Percentiles rank a stretch among this genome's conserved stretches.
These are phyloP conservation scores for Agaricus subrufescens DNA, from an alignment of 768 basidiomycete genomes.

Conservation along the genomic window DNA sequence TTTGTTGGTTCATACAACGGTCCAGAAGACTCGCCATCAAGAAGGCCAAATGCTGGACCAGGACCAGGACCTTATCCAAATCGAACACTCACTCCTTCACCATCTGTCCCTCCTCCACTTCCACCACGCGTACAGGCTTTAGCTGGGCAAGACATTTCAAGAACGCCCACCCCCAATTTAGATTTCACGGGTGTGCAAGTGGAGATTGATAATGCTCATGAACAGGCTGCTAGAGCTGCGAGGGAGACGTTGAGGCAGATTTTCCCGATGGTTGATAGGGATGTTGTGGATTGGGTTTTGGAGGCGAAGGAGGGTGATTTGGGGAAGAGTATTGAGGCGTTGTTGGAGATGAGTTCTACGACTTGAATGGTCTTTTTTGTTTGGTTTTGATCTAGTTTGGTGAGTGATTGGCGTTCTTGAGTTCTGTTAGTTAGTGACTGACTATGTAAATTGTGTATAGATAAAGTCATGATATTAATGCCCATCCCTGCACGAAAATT, in stretches of 20 bases:
- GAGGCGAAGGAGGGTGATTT: slow-evolving; percentile 88
- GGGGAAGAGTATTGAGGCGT: slow-evolving; percentile 82
- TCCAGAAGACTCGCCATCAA: slow-evolving; percentile 50
- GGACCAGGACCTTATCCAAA: slow-evolving; percentile 35
- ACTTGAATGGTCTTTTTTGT: slow-evolving; percentile 16
- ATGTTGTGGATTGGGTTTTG: slow-evolving; percentile 84
- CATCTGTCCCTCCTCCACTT: slow-evolving; percentile 15
- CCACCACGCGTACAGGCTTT: slow-evolving; percentile 44
- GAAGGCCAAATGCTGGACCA: slow-evolving; percentile 13
- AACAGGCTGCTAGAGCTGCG: slow-evolving; percentile 66
- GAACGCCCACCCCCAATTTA: slow-evolving; percentile 65
- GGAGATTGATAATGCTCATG: slow-evolving; percentile 76
- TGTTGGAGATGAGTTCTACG: slow-evolving; percentile 69
- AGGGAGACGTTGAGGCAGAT: slow-evolving; percentile 80
- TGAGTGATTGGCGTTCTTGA: neutral
- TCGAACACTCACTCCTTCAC: slow-evolving; percentile 41
- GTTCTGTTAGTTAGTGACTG: too few relatives aligned
- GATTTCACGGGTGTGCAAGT: slow-evolving; percentile 68
- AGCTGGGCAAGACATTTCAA: slow-evolving; percentile 44
- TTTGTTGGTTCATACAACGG: slow-evolving; percentile 16
- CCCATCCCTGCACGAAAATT: too few relatives aligned
- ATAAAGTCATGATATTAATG: too few relatives aligned
- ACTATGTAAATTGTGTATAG: too few relatives aligned
- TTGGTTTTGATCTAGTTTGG: neutral
- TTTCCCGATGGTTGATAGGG: slow-evolving; percentile 78